These are phyloP conservation scores for Calonectria hongkongensis DNA, from an alignment of 2,329 filamentous ascomycete genomes.

Conservation along the genomic window DNA sequence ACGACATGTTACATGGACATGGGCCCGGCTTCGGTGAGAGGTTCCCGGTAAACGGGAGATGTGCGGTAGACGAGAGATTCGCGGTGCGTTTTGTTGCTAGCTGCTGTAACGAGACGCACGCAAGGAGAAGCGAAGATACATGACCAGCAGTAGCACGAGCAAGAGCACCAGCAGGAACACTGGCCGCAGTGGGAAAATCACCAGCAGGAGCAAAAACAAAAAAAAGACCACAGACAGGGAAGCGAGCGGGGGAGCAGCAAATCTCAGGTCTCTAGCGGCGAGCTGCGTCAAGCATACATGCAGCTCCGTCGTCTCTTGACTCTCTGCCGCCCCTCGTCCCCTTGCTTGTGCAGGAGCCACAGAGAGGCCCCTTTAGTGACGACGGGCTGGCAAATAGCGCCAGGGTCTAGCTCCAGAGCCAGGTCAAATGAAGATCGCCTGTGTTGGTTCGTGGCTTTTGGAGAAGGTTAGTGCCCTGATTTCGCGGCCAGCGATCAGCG, in stretches of 20 bases:
- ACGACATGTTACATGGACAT: slow-evolving; percentile 24
- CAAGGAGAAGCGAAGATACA: slow-evolving; percentile 3
- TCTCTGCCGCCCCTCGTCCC: slow-evolving; percentile 12
- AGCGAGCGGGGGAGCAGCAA: slow-evolving; percentile 21
- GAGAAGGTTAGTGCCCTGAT: slow-evolving; percentile 18
- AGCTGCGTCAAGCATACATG: slow-evolving; percentile 21
- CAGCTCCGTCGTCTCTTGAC: slow-evolving; percentile 25
- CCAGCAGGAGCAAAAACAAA: slow-evolving; percentile 10
- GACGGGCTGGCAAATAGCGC: slow-evolving; percentile 20
- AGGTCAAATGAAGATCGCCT: slow-evolving; percentile 35
- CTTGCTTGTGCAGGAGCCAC: slow-evolving; percentile 31
- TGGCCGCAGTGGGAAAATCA: not conserved
- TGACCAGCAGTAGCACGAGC: not conserved
- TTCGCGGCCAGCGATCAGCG: slow-evolving; percentile 30
- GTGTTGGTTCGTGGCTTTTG: slow-evolving; percentile 20
- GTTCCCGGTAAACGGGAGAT: not conserved
- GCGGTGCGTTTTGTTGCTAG: not conserved
- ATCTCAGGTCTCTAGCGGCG: slow-evolving; percentile 16
- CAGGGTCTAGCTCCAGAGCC: slow-evolving; percentile 31
- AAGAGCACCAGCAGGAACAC: not conserved
- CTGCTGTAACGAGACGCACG: slow-evolving; percentile 2
- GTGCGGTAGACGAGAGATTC: slow-evolving; percentile 1
- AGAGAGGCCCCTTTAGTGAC: slow-evolving; percentile 11
- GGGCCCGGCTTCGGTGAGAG: slow-evolving; percentile 18
- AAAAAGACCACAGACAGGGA: slow-evolving; percentile 5